Base-by-base conservation (phyloP, 2,329 filamentous ascomycete genomes). In the Hymenoscyphus infarciens region DNA sequence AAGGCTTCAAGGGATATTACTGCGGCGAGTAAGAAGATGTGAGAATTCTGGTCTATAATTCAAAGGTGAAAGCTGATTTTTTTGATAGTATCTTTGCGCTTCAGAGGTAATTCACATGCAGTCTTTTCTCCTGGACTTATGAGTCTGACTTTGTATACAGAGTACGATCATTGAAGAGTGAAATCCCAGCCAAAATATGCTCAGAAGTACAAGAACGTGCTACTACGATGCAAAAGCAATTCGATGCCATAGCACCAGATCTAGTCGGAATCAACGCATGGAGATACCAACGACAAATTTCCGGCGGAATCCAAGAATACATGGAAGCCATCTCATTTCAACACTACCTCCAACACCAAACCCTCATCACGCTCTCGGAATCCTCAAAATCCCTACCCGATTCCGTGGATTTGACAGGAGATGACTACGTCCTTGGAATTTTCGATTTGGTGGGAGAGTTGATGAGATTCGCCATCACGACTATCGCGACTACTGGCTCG, bases 1-100 rank as follows among this genome's bases (percentile, higher is more conserved):
- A 99, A 98, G 79, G 89, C 88, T 1, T 96, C 91, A 8, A 83
- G 94, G 66, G 95, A 99, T 75, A 90, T 99, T 63, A 99, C 95
- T 6, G 92, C 92, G 0, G 81, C 92, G 60, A 97, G 92, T 77
- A 99, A 99, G 82, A 99, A 98, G 79, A 96, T 98, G 92, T 96
- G 77, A 78, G 82, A n/a, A 35, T 25, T 15, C 29, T 13, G 57
- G 3, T 16, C 27, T 35, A 45, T 53, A 19, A n/a, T 56, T 6
- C 39, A 22, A 39, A 56, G 53, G 52, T 35, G 49, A 64, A 60
- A 55, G 35, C 70, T 74, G 53, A 75, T 52, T 42, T 33, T 45
- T 3, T 27, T 22, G 35, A 27, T 66, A 93, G 90, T 63, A 95
- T 95, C 69, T 95, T 95, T 75, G 85, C 90, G 1, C 78, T 95